Base-by-base conservation (phyloP, 305 asterid genomes). In the Striga hermonthica region DNA sequence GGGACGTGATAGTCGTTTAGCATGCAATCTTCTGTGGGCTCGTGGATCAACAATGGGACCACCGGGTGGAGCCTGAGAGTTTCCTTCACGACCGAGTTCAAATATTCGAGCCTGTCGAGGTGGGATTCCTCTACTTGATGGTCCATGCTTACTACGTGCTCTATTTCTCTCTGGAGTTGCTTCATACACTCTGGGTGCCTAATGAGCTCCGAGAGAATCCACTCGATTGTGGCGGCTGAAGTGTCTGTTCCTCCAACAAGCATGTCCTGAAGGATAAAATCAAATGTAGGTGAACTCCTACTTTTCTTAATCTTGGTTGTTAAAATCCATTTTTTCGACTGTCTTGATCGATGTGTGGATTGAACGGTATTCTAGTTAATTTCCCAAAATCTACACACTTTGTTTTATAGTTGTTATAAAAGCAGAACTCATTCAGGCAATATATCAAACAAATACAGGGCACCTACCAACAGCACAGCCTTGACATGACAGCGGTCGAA, bases 161-260 rank as follows among this genome's bases (percentile, higher is more conserved):
- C 73, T 7, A 87, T 5, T 56, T 84, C 95, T 9, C 68, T 10
- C 34, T 77, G 76, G 48, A 74, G 78, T 44, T 77, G 66, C 36
- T 63, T 48, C 73, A 64, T 65, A 1, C 48, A 60, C n/a, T 15
- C 3, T 5, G 81, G 82, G 45, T 74, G 75, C 47, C 52, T 65
- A 0, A 80, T 57, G 61, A 80, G 65, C 53, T 80, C 84, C 0
- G 84, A 60, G 6, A 79, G 53, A 4, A 69, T 11, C 84, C 95
- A 87, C 54, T 84, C 95, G 0, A 78, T 65, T 7, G 65, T 48
- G 7, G 85, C 52, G 1, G 89, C 36, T 2, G 85, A 69, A 15
- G 89, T 81, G 71, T 84, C 89, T 77, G 74, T 73, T 34, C 85
- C 79, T 9, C 50, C 95, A 1, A 59, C 1, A 11, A 86, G 64